Conservation (phyloP, 2,329 filamentous ascomycete species). For the Xylaria hypoxylon region DNA sequence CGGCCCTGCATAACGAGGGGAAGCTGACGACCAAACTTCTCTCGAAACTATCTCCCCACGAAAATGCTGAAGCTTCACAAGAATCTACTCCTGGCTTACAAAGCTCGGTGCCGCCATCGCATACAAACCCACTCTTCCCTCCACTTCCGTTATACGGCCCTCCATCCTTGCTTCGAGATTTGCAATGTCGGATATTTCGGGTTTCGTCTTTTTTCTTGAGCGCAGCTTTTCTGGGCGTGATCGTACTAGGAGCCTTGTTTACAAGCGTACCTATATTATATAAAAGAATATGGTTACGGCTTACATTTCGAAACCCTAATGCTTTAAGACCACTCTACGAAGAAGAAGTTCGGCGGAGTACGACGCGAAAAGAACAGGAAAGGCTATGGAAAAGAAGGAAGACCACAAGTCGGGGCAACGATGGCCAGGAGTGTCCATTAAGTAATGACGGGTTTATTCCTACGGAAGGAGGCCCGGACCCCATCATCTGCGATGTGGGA, state of each 20-base stretch:
- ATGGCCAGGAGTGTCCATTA: conserved; percentile 57
- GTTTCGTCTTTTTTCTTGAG: conserved; percentile 80
- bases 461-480: conserved; percentile 83
- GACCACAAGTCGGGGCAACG: conserved; percentile 52
- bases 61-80: conserved; percentile 54
- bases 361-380: conserved; percentile 67
- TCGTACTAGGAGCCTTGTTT: conserved; percentile 79
- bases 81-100: conserved; percentile 60
- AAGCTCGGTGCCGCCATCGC: conserved; percentile 69
- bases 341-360: conserved; percentile 74
- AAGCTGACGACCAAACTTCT: conserved; percentile 29
- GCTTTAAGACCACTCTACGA: conserved; percentile 74
- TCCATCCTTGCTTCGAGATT: conserved; percentile 70
- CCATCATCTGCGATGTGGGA: conserved; percentile 78
- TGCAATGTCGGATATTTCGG: conserved; percentile 75
- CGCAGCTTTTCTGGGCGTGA: conserved; percentile 78
- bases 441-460: conserved; percentile 72
- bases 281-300: conserved; percentile 61
- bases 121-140: conserved; percentile 85
- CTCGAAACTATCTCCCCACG: conserved; percentile 32
- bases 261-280: conserved; percentile 70
- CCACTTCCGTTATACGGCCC: conserved; percentile 85
- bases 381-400: conserved; percentile 69
- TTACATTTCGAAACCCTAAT: conserved; percentile 71
- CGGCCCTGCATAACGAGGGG: conserved; percentile 40